These are phyloP conservation scores for Ziziphus jujuba DNA, from an alignment of 306 rosid species.

Conservation along the genomic window DNA sequence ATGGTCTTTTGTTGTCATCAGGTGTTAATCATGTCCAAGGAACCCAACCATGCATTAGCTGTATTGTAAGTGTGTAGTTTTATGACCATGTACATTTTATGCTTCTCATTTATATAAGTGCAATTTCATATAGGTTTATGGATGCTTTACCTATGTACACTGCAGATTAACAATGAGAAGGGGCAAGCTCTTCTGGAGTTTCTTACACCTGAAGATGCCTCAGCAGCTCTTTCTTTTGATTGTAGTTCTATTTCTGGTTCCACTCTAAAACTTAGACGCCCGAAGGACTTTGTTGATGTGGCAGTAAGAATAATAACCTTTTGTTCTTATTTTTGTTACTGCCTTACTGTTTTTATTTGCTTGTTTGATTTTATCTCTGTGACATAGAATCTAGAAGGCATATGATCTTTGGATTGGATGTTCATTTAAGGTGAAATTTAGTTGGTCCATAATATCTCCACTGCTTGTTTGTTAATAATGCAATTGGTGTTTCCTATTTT, in stretches of 20 bases:
- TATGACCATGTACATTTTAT: not conserved
- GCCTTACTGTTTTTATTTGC: not conserved
- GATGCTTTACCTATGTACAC: slow-evolving; percentile 29
- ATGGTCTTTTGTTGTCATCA: slow-evolving; percentile 59
- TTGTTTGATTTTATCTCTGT: slow-evolving; percentile 10
- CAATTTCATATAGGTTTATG: not conserved
- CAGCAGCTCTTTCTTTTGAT: slow-evolving; percentile 86
- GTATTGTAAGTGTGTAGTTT: slow-evolving; percentile 60
- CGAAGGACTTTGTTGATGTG: slow-evolving; percentile 82
- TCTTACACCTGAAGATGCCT: slow-evolving; percentile 90
- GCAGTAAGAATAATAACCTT: slow-evolving; percentile 69
- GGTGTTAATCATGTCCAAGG: slow-evolving; percentile 64
- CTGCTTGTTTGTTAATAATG: not conserved
- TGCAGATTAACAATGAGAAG: slow-evolving; percentile 80
- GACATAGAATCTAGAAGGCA: not conserved
- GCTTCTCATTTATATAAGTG: slow-evolving; percentile 15
- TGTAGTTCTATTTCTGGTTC: slow-evolving; percentile 70
- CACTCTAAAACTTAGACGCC: slow-evolving; percentile 73
- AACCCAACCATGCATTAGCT: slow-evolving; percentile 80
- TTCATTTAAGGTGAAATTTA: not conserved
- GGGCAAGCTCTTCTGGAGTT: slow-evolving; percentile 91
- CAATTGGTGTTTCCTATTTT: not conserved
- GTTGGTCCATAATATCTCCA: slow-evolving; percentile 8
- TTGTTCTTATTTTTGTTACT: slow-evolving; percentile 17
- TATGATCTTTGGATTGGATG: slow-evolving; percentile 3